Evolutionary conservation across 164 flowering plant species (phyloP), one percentile per base, ranked within the genome.

Genomic region (Piper betle): DNA sequence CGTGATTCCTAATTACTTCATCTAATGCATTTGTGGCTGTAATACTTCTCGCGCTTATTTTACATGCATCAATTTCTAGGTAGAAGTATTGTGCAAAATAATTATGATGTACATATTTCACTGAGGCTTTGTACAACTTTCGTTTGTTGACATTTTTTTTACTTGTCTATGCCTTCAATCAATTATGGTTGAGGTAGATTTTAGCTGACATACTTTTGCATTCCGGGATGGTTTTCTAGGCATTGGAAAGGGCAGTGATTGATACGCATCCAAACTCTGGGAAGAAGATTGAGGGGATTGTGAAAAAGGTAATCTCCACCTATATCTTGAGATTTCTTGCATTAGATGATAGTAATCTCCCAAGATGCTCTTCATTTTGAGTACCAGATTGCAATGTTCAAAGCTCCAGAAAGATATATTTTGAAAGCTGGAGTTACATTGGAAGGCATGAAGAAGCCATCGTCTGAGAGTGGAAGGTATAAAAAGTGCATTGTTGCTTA

Each of bases 401-500:
- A 84, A 82, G 85, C 88, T 76, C 84, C 97, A 40, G 96, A 96
- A 64, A 82, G 79, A 68, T 86, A 90, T 72, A 33, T 82, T 43
- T 68, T 91, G 77, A 91, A 79, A 67, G 72, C 80, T 69, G 93
- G 77, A 69, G 70, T 76, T 54, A 91, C 85, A 48, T 62, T 75
- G 69, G 96, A 83, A 66, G 72, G 69, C 78, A 58, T 73, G 58
- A 87, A 83, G 81, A 81, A 80, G 65, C 82, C 73, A 64, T 72
- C 73, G 6, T 63, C 80, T 67, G 85, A 77, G 71, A 78, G 74
- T 77, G 84, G 85, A 80, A 93, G 98, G 98, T 89, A 78, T 5
- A 46, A 10, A 46, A 46, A 38, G 13, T 13, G 19, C 37, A 25
- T 25, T 52, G 37, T 38, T 52, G 16, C 19, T 16, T 60, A 42